phyloP scores from a whole-genome alignment of 331 rosid genomes.

The Saraca asoca region DNA sequence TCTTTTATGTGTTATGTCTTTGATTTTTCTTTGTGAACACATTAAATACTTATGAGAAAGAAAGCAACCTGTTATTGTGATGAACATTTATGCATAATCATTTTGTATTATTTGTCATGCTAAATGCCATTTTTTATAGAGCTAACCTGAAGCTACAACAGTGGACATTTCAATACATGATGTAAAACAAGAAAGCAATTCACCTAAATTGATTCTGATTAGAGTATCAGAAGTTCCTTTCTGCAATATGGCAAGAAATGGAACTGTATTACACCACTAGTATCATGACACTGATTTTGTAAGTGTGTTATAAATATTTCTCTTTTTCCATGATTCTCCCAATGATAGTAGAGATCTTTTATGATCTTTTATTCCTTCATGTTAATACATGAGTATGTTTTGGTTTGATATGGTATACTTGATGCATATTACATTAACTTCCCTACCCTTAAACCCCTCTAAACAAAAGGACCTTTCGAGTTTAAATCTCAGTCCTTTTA shows the following conservation, averaged over 20 bases:
- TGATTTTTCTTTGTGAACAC: slow-evolving; percentile 2
- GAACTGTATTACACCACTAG: slow-evolving; percentile 27
- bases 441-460: too few relatives aligned
- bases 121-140: slow-evolving; percentile 21
- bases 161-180: slow-evolving; percentile 28
- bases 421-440: too few relatives aligned
- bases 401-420: too few relatives aligned
- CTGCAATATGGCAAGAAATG: slow-evolving; percentile 33
- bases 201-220: slow-evolving; percentile 39
- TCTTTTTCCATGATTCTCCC: slow-evolving; percentile 10
- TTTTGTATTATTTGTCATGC: slow-evolving; percentile 22
- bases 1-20: slow-evolving; percentile 14
- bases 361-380: slow-evolving; percentile 9
- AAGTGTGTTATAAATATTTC: slow-evolving; percentile 47
- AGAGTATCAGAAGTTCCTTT: slow-evolving; percentile 48
- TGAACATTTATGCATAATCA: slow-evolving; percentile 7
- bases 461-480: too few relatives aligned
- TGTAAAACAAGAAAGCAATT: slow-evolving; percentile 36
- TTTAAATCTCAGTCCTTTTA: too few relatives aligned
- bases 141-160: slow-evolving; percentile 26
- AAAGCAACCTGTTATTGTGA: slow-evolving; percentile 14
- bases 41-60: background rate
- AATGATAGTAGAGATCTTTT: slow-evolving; percentile 5
- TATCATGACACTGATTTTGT: slow-evolving; percentile 36
- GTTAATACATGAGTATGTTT: slow-evolving; percentile 24